Evolutionary conservation across 2,329 filamentous ascomycete species (phyloP), one percentile per base, ranked within the genome.

Genomic region (Colletotrichum theobromicola): DNA sequence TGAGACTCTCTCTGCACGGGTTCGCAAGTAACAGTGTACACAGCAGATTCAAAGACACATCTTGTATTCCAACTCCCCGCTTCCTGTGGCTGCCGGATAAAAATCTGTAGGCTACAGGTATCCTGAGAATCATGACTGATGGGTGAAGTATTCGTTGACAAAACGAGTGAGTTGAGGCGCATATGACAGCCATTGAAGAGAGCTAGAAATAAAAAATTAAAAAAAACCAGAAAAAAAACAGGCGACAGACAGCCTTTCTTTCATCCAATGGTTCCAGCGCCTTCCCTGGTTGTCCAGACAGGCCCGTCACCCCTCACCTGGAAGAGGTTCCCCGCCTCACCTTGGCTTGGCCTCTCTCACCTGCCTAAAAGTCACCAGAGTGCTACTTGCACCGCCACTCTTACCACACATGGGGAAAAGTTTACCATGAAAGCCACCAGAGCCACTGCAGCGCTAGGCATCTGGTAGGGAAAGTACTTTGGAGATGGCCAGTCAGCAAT

Each of bases 321-420:
- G 18, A 60, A 46, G 42, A 46, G n/a, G 42, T 46, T 7, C 57
- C 42, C 21, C 50, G 32, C 50, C 64, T 57, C 50, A 34, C 50
- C 30, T 37, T 50, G n/a, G 32, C 30, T 10, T 34, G 57, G n/a
- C 57, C 66, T 28, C 18, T 24, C 55, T 61, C 63, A 50, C 55
- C 62, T 55, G 13, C 61, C 60, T 65, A 21, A 28, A 37, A 28
- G 30, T 32, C 55, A 30, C 21, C 65, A 70, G 42, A 46, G 24
- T 35, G 30, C 34, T n/a, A 21, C 26, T 28, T 64, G 71, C 67
- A 74, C 60, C 67, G 67, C 60, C 71, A 70, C 67, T 37, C n/a
- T 18, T 30, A 66, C 63, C 18, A 37, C 18, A n/a, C 4, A 46
- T 46, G 42, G 46, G 58, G 50, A 37, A 70, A 37, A 35, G 58